A percentile compares a stretch with the other conserved stretches of the same genome.
phyloP scores from a whole-genome alignment of 805 yeast species.

The Candida sithepensis region DNA sequence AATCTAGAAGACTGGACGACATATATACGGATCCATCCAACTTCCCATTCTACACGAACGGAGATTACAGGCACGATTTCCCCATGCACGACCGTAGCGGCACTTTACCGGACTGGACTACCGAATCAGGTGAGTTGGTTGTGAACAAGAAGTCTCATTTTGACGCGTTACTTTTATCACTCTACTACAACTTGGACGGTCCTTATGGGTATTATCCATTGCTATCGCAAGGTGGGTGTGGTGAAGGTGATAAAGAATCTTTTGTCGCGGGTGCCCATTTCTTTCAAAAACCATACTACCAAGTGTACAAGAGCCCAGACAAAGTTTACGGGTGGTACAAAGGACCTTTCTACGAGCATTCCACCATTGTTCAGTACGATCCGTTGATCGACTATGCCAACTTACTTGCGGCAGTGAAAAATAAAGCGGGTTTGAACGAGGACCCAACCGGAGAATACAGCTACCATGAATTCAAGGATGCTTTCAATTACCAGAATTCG shows the following conservation, averaged over 20 bases:
- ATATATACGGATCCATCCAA: constrained; percentile 24
- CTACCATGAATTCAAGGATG: constrained; percentile 8
- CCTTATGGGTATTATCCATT: constrained; percentile 56
- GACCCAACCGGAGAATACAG: not conserved
- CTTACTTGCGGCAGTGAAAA: constrained; percentile 6
- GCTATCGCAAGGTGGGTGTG: constrained; percentile 56
- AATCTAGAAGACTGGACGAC: constrained; percentile 24
- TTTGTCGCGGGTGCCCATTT: constrained; percentile 60
- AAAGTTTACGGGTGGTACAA: constrained; percentile 19
- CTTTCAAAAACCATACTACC: constrained; percentile 44
- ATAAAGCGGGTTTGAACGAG: constrained; percentile 4
- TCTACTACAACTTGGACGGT: constrained; percentile 66
- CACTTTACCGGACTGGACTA: constrained; percentile 59
- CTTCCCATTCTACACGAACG: constrained; percentile 24
- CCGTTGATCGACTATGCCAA: constrained; percentile 24
- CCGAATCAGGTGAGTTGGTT: constrained; percentile 66
- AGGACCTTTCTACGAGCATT: constrained; percentile 17
- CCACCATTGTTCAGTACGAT: constrained; percentile 26
- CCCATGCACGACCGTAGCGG: constrained; percentile 62
- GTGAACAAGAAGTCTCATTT: constrained; percentile 57
- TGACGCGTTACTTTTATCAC: constrained; percentile 50
- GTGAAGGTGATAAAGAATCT: constrained; percentile 79
- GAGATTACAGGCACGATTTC: constrained; percentile 23
- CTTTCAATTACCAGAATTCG: constrained; percentile 15
- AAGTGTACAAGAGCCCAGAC: constrained; percentile 35